Conservation (phyloP, 2,329 filamentous ascomycete genomes). For the Tolypocladium tundrense region DNA sequence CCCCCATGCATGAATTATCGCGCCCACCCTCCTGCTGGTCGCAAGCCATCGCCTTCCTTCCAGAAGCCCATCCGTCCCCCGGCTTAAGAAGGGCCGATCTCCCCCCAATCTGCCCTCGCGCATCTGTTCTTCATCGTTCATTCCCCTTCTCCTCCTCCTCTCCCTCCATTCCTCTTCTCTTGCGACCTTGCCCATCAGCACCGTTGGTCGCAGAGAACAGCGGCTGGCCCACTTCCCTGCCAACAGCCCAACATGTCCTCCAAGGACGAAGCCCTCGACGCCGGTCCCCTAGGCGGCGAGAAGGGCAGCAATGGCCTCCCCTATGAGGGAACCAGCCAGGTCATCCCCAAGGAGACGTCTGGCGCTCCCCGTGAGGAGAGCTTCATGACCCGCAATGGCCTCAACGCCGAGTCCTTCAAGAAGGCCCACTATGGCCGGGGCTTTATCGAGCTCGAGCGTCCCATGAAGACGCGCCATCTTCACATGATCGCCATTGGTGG, state of each 20-base stretch:
- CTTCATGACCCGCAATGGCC: conserved; percentile 26
- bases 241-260: conserved; percentile 8
- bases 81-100: conserved; percentile 4
- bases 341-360: conserved; percentile 5
- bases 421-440: conserved; percentile 21
- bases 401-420: conserved; percentile 28
- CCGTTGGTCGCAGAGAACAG: not conserved
- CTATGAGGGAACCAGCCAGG: conserved; percentile 7
- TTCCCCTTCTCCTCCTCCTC: not conserved
- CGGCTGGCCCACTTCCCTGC: not conserved
- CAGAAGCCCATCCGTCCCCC: conserved; percentile 2
- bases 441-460: conserved; percentile 25
- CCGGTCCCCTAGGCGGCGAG: conserved; percentile 6
- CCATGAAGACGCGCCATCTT: conserved; percentile 44
- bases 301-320: conserved; percentile 8
- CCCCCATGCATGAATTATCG: not conserved
- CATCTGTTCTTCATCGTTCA: not conserved
- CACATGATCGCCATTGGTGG: conserved; percentile 51
- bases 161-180: not conserved
- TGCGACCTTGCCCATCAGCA: not conserved
- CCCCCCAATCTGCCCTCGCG: not conserved
- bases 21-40: not conserved
- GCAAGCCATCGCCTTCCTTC: conserved; percentile 5
- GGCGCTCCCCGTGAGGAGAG: conserved; percentile 11
- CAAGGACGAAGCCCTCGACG: conserved; percentile 7